Percentiles rank a stretch among this genome's conserved stretches.
Conservation (phyloP, 768 basidiomycete species). For the Lactarius deliciosus region DNA sequence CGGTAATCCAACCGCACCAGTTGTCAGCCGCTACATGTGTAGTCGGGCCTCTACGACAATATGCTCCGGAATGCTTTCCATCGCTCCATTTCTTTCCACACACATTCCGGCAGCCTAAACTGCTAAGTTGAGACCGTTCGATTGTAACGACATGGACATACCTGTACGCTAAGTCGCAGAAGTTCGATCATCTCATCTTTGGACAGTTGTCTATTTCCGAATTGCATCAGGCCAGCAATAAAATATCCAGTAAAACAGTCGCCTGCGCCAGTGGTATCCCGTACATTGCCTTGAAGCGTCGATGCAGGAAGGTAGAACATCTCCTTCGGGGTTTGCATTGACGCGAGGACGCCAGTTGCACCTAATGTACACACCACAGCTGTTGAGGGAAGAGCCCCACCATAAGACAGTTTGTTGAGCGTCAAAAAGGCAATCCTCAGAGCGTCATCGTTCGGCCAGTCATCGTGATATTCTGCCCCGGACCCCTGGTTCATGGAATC, state of each 20-base stretch:
- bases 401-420: slow-evolving; percentile 27
- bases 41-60: slow-evolving; percentile 40
- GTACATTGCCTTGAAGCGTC: slow-evolving; percentile 38
- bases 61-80: slow-evolving; percentile 53
- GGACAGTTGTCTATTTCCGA: slow-evolving; percentile 30
- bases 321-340: slow-evolving; percentile 37
- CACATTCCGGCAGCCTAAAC: slow-evolving; percentile 60
- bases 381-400: slow-evolving; percentile 32
- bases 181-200: slow-evolving; percentile 37
- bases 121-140: not conserved
- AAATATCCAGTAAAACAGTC: slow-evolving; percentile 66
- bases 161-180: slow-evolving; percentile 45
- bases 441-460: slow-evolving; percentile 19
- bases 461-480: slow-evolving; percentile 5
- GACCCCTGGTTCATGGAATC: not conserved
- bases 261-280: slow-evolving; percentile 63
- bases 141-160: slow-evolving; percentile 31
- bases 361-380: slow-evolving; percentile 61
- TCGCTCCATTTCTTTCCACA: slow-evolving; percentile 55
- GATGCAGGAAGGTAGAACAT: slow-evolving; percentile 47
- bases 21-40: not conserved
- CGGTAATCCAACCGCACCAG: not conserved
- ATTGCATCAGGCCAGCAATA: slow-evolving; percentile 53
- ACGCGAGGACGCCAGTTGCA: slow-evolving; percentile 48
- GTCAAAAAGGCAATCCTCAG: slow-evolving; percentile 32